Conservation (phyloP, 495 filamentous ascomycete genomes). For the Trichocladium antarcticum region DNA sequence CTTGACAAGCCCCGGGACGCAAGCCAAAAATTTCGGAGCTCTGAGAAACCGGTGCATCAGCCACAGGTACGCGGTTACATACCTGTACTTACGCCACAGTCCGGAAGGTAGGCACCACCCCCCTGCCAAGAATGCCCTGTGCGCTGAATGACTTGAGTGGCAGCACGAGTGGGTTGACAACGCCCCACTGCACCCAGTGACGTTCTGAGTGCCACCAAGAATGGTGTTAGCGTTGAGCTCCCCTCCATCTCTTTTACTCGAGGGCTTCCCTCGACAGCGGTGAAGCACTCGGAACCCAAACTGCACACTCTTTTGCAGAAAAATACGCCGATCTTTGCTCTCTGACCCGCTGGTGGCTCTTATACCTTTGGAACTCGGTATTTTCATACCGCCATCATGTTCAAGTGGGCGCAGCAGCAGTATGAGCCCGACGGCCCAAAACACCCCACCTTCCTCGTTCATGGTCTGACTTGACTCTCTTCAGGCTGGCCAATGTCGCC, state of each 20-base stretch:
- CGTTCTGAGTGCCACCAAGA: slow-evolving; percentile 7
- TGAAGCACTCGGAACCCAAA: slow-evolving; percentile 13
- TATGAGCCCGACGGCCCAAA: slow-evolving; percentile 16
- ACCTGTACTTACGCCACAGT: slow-evolving; percentile 1
- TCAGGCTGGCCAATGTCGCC: slow-evolving; percentile 77
- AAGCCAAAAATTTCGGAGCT: slow-evolving; percentile 11
- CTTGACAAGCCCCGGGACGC: not conserved
- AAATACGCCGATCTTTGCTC: not conserved
- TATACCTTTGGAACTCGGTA: slow-evolving; percentile 5
- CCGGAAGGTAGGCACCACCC: not conserved
- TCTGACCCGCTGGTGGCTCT: not conserved
- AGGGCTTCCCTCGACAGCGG: slow-evolving; percentile 19
- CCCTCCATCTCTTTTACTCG: slow-evolving; percentile 8
- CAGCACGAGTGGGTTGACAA: too few species aligned
- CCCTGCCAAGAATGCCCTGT: not conserved
- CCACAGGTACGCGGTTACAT: not conserved
- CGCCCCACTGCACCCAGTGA: slow-evolving; percentile 6
- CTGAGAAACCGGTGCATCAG: not conserved
- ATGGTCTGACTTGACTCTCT: slow-evolving; percentile 7
- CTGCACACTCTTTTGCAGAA: slow-evolving; percentile 3
- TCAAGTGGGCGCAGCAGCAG: slow-evolving; percentile 42
- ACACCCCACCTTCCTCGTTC: slow-evolving; percentile 11
- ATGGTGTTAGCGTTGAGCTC: slow-evolving; percentile 4
- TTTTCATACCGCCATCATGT: slow-evolving; percentile 29
- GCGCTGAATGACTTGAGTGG: not conserved